Base-by-base conservation (phyloP, 352 stramenopile genomes). In the Phytopythium boreale region DNA sequence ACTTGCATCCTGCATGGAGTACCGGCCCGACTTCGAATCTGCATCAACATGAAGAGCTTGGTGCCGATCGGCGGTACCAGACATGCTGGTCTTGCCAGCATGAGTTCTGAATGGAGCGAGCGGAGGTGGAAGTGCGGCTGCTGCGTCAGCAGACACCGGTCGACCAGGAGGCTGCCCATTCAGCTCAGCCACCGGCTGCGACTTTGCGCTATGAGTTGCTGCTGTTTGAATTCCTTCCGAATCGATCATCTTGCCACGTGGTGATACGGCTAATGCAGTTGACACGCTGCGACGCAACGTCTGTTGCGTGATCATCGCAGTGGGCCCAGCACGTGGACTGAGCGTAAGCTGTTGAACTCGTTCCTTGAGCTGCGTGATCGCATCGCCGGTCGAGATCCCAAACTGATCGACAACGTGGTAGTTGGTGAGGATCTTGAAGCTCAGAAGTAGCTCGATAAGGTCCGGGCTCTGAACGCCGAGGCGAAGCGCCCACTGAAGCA, bases 401-500 rank as follows among this genome's bases (percentile, higher is more conserved):
- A 70, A 84, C 26, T 69, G 66, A 69, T 84, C 76, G 19, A 62
- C 66, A 24, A 77, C 58, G 10, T 34, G 41, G 24, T 64, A 56
- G 27, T 26, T 36, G 8, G 62, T 37, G 34, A 74, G 64, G 15
- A 31, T 52, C 11, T 53, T 57, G 49, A 37, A 68, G 20, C 39
- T 59, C 11, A 72, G 50, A 24, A 71, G 50, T 15, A 44, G 26
- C 27, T 51, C 10, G 2, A 76, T 17, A 4, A 78, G 29, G 20
- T 67, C 63, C 20, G 60, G 20, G n/a, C 56, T 64, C 31, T 64
- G 26, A 7, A 59, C 29, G 27, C 59, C 41, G 3, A 55, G 37
- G 14, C 61, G 64, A 9, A 77, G 62, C 11, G 80, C 77, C 55
- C 87, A 71, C 24, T 90, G 73, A 0, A 89, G 50, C 26, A 93